Conservation (phyloP, 495 filamentous ascomycete genomes). For the Tricharina praecox region DNA sequence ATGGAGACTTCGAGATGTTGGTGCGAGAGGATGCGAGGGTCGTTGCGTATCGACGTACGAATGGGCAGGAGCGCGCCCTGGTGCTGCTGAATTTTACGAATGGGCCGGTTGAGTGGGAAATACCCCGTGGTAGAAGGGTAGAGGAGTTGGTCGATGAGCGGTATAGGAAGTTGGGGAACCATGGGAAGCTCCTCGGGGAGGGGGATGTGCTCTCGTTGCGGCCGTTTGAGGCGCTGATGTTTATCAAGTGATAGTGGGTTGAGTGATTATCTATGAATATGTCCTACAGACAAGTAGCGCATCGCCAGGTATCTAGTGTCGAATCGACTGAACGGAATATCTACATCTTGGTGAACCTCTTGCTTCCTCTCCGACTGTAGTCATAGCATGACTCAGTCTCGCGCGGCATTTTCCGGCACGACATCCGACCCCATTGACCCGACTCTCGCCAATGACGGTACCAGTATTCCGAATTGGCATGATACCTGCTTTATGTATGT, state of each 20-base stretch:
- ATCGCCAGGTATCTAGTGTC: no score
- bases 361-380: no score
- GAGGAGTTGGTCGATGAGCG: conserved; percentile 13
- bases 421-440: no score
- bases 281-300: no score
- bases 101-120: conserved; percentile 29
- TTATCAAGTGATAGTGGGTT: conserved; percentile 6
- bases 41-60: conserved; percentile 31
- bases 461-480: no score
- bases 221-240: conserved; percentile 19
- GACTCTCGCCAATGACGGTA: no score
- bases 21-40: conserved; percentile 32
- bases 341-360: no score
- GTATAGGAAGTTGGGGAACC: conserved; percentile 32
- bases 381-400: no score
- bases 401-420: no score
- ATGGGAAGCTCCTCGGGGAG: conserved; percentile 19
- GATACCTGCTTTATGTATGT: no score
- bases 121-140: conserved; percentile 27
- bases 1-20: conserved; percentile 38
- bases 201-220: conserved; percentile 14
- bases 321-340: no score
- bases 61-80: conserved; percentile 31
- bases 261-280: no score
- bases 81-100: conserved; percentile 39